These are phyloP conservation scores for Afroboletus lepidellus DNA, from an alignment of 1,284 basidiomycete species.

Conservation along the genomic window DNA sequence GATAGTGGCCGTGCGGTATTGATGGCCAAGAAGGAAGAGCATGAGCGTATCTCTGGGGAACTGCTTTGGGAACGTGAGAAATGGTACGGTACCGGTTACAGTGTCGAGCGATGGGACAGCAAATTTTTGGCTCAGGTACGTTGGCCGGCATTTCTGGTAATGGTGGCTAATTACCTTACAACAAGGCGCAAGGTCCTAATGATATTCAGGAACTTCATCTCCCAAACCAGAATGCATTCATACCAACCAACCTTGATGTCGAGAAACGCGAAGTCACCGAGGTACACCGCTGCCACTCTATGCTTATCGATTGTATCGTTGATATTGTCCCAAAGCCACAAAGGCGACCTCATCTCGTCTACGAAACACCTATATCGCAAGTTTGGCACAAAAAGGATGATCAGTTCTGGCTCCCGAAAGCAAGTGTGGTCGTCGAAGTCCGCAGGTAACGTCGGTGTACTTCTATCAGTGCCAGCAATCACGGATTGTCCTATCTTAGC, in stretches of 20 bases:
- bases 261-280: slow-evolving; percentile 66
- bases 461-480: background rate
- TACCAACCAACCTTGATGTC: slow-evolving; percentile 85
- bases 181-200: slow-evolving; percentile 61
- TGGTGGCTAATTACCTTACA: slow-evolving; percentile 4
- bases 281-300: slow-evolving; percentile 39
- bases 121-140: slow-evolving; percentile 64
- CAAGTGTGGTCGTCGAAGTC: slow-evolving; percentile 69
- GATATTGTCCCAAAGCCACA: slow-evolving; percentile 49
- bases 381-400: slow-evolving; percentile 98
- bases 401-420: slow-evolving; percentile 91
- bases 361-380: slow-evolving; percentile 67
- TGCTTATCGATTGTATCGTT: background rate
- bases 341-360: slow-evolving; percentile 73
- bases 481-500: slow-evolving; percentile 36
- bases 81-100: slow-evolving; percentile 86
- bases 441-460: slow-evolving; percentile 49
- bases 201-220: slow-evolving; percentile 70
- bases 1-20: slow-evolving; percentile 69
- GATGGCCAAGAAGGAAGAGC: slow-evolving; percentile 73
- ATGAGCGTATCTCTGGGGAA: slow-evolving; percentile 50
- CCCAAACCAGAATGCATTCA: slow-evolving; percentile 87
- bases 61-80: slow-evolving; percentile 70
- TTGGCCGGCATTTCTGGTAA: background rate
- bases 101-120: slow-evolving; percentile 64